Conservation (phyloP, 2,329 filamentous ascomycete genomes). For the Talaromyces verruculosus region DNA sequence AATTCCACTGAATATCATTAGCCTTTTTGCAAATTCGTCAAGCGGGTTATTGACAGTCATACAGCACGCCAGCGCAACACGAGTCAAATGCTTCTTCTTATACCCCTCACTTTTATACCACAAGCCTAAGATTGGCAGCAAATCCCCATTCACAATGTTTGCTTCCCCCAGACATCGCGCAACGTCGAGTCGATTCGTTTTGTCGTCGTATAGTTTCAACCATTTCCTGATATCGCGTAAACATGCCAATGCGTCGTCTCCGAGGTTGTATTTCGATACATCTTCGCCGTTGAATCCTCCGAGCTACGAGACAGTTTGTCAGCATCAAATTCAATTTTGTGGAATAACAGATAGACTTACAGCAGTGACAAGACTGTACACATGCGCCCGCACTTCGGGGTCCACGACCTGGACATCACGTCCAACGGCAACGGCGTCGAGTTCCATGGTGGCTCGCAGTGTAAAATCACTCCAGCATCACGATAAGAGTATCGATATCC, state of each 20-base stretch:
- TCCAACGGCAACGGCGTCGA: conserved; percentile 40
- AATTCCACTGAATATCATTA: conserved; percentile 65
- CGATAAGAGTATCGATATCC: neutral
- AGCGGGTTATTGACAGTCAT: conserved; percentile 27
- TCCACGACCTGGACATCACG: conserved; percentile 66
- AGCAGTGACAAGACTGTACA: conserved; percentile 90
- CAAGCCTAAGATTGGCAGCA: conserved; percentile 81
- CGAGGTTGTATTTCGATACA: conserved; percentile 79
- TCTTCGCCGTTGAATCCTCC: conserved; percentile 79
- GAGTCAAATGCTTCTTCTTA: conserved; percentile 72
- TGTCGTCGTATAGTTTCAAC: conserved; percentile 92
- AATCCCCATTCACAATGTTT: conserved; percentile 84
- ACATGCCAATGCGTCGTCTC: conserved; percentile 89
- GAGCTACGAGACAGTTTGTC: conserved; percentile 57
- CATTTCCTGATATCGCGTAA: conserved; percentile 92
- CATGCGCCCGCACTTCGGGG: conserved; percentile 86
- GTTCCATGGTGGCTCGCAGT: conserved; percentile 39
- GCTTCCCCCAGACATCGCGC: conserved; percentile 88
- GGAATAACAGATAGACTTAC: conserved; percentile 54
- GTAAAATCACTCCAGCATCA: conserved; percentile 23
- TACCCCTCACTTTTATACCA: conserved; percentile 71
- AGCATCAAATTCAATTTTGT: conserved; percentile 4
- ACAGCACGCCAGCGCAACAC: conserved; percentile 77
- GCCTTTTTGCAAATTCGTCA: neutral
- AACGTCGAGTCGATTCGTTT: conserved; percentile 90